Evolutionary conservation across 2,329 filamentous ascomycete genomes (phyloP).

Genomic region (Rosellinia necatrix): DNA sequence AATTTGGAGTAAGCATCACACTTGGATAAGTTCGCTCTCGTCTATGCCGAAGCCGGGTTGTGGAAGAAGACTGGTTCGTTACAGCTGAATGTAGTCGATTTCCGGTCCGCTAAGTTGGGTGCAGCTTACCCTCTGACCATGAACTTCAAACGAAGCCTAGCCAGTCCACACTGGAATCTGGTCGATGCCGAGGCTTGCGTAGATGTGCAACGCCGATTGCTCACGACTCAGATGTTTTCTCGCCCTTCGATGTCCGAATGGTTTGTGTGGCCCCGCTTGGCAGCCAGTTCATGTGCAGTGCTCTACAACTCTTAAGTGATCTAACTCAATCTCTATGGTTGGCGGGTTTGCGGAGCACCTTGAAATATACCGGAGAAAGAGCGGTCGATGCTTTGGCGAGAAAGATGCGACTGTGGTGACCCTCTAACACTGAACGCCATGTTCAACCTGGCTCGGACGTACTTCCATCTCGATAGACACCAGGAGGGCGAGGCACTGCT

Average conservation of each 20-base stretch:
- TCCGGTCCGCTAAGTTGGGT: conserved; percentile 14
- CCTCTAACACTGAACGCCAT: conserved; percentile 38
- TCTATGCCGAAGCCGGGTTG: conserved; percentile 37
- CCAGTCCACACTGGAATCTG: conserved; percentile 18
- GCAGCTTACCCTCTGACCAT: conserved; percentile 14
- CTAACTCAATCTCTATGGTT: conserved; percentile 27
- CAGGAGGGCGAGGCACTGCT: conserved; percentile 29
- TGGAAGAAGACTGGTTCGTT: conserved; percentile 33
- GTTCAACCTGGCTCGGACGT: conserved; percentile 38
- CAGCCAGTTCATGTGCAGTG: conserved; percentile 27
- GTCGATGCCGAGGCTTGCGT: conserved; percentile 16
- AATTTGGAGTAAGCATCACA: conserved; percentile 28
- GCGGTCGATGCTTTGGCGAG: conserved; percentile 19
- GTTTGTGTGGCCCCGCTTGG: conserved; percentile 29
- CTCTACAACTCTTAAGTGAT: conserved; percentile 24
- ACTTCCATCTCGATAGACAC: conserved; percentile 29
- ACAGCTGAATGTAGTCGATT: conserved; percentile 23
- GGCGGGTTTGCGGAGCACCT: conserved; percentile 21
- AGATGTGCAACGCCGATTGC: conserved; percentile 16
- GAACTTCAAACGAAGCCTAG: conserved; percentile 10
- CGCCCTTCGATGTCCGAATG: conserved; percentile 16
- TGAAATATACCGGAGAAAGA: conserved; percentile 20
- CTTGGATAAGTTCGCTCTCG: conserved; percentile 33
- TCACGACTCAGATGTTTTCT: conserved; percentile 15
- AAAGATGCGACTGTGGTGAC: conserved; percentile 29